A percentile compares a stretch with the other conserved stretches of the same genome.
Evolutionary conservation across 2,329 filamentous ascomycete genomes (phyloP).

Genomic region (Exophiala alcalophila): DNA sequence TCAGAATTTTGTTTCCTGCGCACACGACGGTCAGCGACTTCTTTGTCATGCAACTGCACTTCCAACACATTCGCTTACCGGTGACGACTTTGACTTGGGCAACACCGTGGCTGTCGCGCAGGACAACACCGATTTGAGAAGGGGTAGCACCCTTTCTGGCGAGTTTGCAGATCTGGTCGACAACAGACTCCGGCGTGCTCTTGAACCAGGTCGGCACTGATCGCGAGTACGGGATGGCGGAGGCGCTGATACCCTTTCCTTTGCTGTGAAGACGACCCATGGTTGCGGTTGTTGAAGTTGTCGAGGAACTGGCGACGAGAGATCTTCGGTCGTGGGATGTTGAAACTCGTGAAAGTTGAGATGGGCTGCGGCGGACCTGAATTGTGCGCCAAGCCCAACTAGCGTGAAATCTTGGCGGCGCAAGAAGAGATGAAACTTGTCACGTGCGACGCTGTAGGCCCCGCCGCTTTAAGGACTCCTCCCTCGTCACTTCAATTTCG

Average conservation of each 20-base stretch:
- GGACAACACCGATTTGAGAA: slow-evolving; percentile 97
- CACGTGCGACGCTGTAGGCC: background rate
- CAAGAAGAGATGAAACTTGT: background rate
- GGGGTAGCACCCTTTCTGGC: slow-evolving; percentile 98
- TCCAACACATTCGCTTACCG: slow-evolving; percentile 58
- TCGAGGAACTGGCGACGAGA: slow-evolving; percentile 9
- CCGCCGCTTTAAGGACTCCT: no score
- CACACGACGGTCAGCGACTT: slow-evolving; percentile 7
- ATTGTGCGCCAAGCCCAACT: slow-evolving; percentile 6
- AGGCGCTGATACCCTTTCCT: slow-evolving; percentile 97
- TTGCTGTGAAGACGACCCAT: slow-evolving; percentile 99
- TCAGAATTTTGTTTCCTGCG: slow-evolving; percentile 97
- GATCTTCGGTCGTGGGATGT: background rate
- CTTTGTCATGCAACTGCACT: background rate
- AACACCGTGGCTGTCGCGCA: slow-evolving; percentile 96
- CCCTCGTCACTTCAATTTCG: no score
- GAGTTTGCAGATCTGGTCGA: slow-evolving; percentile 98
- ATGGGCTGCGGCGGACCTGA: background rate
- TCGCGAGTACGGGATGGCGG: slow-evolving; percentile 95
- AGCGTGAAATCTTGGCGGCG: slow-evolving; percentile 11
- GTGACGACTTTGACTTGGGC: slow-evolving; percentile 97
- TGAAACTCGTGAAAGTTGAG: slow-evolving; percentile 1
- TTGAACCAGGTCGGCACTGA: slow-evolving; percentile 92
- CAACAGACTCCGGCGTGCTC: slow-evolving; percentile 96
- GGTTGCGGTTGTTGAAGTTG: slow-evolving; percentile 31